These are phyloP conservation scores for Gamarada debralockiae DNA, from an alignment of 495 filamentous ascomycete genomes.

Conservation along the genomic window DNA sequence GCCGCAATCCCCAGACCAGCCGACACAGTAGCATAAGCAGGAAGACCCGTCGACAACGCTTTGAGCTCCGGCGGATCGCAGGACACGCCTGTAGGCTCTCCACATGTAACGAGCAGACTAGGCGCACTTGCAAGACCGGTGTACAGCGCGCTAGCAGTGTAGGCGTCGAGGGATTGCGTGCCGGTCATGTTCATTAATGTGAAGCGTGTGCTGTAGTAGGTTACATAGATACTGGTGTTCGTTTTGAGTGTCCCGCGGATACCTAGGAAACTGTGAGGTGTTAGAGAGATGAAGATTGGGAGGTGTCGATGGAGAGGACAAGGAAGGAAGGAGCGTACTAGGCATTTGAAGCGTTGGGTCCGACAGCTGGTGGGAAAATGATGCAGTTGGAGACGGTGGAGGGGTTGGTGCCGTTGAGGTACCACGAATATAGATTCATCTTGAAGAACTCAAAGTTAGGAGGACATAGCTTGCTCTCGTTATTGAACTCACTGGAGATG, in stretches of 20 bases:
- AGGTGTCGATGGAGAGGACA: background rate
- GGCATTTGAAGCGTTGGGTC: background rate
- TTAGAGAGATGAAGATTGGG: background rate
- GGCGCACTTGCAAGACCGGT: too few species aligned
- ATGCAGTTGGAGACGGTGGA: constrained; percentile 8
- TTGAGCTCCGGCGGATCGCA: too few species aligned
- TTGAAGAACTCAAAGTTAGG: background rate
- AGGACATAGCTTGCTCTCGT: background rate
- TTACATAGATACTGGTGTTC: constrained; percentile 8
- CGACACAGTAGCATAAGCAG: too few species aligned
- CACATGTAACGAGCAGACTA: too few species aligned
- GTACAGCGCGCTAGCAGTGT: too few species aligned
- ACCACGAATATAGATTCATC: constrained; percentile 9
- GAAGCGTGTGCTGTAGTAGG: constrained; percentile 10
- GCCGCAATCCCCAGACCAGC: too few species aligned
- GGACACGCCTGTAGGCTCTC: too few species aligned
- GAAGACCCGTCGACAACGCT: too few species aligned
- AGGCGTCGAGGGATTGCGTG: background rate
- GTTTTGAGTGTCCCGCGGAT: constrained; percentile 1
- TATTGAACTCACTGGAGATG: constrained; percentile 4
- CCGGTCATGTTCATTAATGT: constrained; percentile 17
- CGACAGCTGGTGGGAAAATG: constrained; percentile 7
- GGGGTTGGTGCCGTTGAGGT: constrained; percentile 4
- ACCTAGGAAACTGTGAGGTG: constrained; percentile 8
- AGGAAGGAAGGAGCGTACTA: background rate